These are phyloP conservation scores for Cryphonectria parasitica DNA, from an alignment of 2,329 filamentous ascomycete genomes.

Conservation along the genomic window DNA sequence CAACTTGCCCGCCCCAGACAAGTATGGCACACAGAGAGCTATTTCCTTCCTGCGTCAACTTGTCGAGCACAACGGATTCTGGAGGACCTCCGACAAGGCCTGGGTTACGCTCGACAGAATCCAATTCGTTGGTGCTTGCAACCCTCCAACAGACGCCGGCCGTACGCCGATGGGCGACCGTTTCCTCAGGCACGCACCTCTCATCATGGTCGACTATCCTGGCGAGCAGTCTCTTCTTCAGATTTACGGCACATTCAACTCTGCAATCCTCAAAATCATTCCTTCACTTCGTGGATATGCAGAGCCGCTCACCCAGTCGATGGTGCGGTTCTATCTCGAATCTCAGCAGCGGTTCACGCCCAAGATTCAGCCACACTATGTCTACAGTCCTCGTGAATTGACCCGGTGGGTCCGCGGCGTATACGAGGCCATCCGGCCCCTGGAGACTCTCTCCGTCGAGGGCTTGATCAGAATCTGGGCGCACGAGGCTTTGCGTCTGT, in stretches of 20 bases:
- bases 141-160: conserved; percentile 95
- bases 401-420: conserved; percentile 97
- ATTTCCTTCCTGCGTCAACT: conserved; percentile 97
- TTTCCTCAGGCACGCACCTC: conserved; percentile 94
- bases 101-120: conserved; percentile 98
- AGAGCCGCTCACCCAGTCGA: conserved; percentile 90
- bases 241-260: conserved; percentile 99
- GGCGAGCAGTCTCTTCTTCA: conserved; percentile 92
- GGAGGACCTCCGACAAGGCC: conserved; percentile 94
- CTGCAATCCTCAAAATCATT: conserved; percentile 93
- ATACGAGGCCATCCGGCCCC: conserved; percentile 92
- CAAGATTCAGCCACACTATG: conserved; percentile 96
- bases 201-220: conserved; percentile 99
- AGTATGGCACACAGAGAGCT: conserved; percentile 94
- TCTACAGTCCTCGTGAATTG: conserved; percentile 98
- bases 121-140: conserved; percentile 98
- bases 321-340: conserved; percentile 95
- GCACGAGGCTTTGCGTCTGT: conserved; percentile 92
- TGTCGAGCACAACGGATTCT: conserved; percentile 98
- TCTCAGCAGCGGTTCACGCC: conserved; percentile 95
- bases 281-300: conserved; percentile 93
- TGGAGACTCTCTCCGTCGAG: conserved; percentile 86
- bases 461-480: conserved; percentile 97
- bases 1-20: conserved; percentile 96
- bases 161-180: conserved; percentile 91